Base-by-base conservation (phyloP, 164 flowering plant genomes). In the Kingdonia uniflora region DNA sequence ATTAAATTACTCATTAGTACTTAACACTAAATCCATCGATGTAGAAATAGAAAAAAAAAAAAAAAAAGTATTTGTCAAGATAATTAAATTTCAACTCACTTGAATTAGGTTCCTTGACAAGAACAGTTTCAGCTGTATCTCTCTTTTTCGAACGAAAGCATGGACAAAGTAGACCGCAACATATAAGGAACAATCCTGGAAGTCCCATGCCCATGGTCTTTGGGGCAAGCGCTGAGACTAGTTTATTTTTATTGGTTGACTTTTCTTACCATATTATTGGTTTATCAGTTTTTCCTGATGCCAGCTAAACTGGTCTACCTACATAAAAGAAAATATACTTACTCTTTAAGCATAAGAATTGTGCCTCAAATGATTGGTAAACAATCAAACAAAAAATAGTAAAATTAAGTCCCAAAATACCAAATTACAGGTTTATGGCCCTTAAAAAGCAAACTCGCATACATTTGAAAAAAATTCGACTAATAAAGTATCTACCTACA, bases 91-190 rank as follows among this genome's bases (percentile, higher is more conserved):
- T 20, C 21, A 13, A 78, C 90, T 80, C 71, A 87, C 98, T 76
- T 67, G 85, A 74, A 71, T 22, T 69, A 21, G 59, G 74, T 0
- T 85, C 84, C 60, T 74, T 80, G 40, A 68, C n/a, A 51, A 75
- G 77, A 66, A 63, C 80, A 25, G 70, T 17, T 21, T 72, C 71
- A 5, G 59, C 56, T 42, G 67, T 51, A 47, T 71, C 75, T 69
- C 66, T 81, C 69, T 62, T 83, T 69, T 54, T 77, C 42, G 75
- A 50, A 38, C 65, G 80, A 49, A 75, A 65, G 67, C 96, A 87
- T 11, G 85, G 80, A 42, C 89, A 91, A 35, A 85, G 57, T 6
- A 79, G 54, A 55, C 51, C 49, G 41, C 88, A 84, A 56, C 76
- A 84, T 12, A 78, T 33, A 60, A 78, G 42, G 12, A 80, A 55